A percentile compares a stretch with the other conserved stretches of the same genome.
These are phyloP conservation scores for Ananas comosus DNA, from an alignment of 176 grass and related monocot genomes.

Conservation along the genomic window DNA sequence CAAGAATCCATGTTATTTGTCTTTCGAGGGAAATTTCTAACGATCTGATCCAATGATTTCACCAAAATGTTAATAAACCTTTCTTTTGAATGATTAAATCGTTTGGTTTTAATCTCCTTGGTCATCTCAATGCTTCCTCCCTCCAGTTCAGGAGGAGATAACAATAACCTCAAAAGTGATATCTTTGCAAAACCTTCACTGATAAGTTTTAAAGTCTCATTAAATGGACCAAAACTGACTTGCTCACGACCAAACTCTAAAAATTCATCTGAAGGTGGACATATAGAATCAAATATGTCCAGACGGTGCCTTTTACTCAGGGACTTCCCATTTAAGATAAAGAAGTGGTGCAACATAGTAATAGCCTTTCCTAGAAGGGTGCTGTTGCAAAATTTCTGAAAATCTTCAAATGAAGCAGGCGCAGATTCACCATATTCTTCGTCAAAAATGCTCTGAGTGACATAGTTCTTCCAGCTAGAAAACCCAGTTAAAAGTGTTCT, in stretches of 20 bases:
- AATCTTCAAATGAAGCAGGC: slow-evolving; percentile 44
- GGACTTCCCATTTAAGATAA: slow-evolving; percentile 29
- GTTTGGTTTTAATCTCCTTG: slow-evolving; percentile 48
- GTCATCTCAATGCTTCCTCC: slow-evolving; percentile 23
- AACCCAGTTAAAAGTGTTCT: slow-evolving; percentile 53
- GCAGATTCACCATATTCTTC: slow-evolving; percentile 45
- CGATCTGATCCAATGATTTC: slow-evolving; percentile 48
- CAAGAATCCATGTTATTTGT: slow-evolving; percentile 16
- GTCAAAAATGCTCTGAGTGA: slow-evolving; percentile 36
- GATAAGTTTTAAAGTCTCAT: slow-evolving; percentile 43
- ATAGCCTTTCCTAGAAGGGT: slow-evolving; percentile 77
- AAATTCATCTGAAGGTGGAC: slow-evolving; percentile 47
- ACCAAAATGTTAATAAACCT: slow-evolving; percentile 67
- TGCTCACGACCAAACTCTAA: slow-evolving; percentile 42
- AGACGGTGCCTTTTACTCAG: slow-evolving; percentile 40
- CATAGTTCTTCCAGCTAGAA: slow-evolving; percentile 63
- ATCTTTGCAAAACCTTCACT: slow-evolving; percentile 71
- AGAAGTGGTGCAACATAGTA: slow-evolving; percentile 46
- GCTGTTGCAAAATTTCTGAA: slow-evolving; percentile 42
- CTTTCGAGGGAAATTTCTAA: slow-evolving; percentile 36
- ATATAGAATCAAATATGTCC: slow-evolving; percentile 63
- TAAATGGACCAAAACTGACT: slow-evolving; percentile 30
- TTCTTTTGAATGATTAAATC: slow-evolving; percentile 47
- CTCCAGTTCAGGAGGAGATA: slow-evolving; percentile 36
- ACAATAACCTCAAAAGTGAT: slow-evolving; percentile 54